Evolutionary conservation across 345 rosid species (phyloP).

Genomic region (Geranium rotundifolium): DNA sequence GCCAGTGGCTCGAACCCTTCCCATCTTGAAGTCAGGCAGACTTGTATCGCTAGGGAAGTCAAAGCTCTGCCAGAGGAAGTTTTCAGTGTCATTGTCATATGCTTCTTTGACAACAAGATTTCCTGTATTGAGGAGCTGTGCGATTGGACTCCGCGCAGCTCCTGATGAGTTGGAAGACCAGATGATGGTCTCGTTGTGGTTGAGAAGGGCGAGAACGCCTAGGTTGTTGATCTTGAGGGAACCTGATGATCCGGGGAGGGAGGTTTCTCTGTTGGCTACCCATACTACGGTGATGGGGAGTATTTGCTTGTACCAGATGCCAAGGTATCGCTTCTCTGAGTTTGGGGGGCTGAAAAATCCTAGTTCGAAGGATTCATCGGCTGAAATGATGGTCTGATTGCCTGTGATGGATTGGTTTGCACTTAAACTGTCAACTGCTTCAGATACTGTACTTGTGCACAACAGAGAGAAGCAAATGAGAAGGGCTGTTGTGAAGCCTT

Average conservation of each 20-base stretch:
- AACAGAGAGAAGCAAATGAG: neutral
- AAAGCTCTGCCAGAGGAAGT: too few species aligned
- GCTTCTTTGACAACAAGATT: neutral
- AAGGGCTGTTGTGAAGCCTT: neutral
- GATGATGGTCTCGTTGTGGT: neutral
- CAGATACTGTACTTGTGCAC: neutral
- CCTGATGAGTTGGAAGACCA: slow-evolving; percentile 12
- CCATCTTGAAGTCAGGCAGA: neutral
- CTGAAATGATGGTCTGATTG: slow-evolving; percentile 12
- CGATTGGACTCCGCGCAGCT: neutral
- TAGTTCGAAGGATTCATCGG: slow-evolving; percentile 11
- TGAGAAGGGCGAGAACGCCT: slow-evolving; percentile 4
- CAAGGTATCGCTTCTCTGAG: slow-evolving; percentile 6
- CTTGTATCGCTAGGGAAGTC: too few species aligned
- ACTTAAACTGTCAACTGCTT: slow-evolving; percentile 7
- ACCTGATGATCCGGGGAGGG: slow-evolving; percentile 4
- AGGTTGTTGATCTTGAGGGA: slow-evolving; percentile 2
- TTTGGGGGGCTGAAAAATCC: slow-evolving; percentile 14
- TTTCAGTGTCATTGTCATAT: neutral
- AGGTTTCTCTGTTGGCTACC: slow-evolving; percentile 16
- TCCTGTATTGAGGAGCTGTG: slow-evolving; percentile 13
- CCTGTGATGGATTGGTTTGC: slow-evolving; percentile 6
- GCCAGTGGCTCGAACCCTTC: neutral
- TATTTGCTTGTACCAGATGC: slow-evolving; percentile 15
- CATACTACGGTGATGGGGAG: slow-evolving; percentile 6